These are phyloP conservation scores for Macrolepiota dolichaula DNA, from an alignment of 768 basidiomycete genomes.

Conservation along the genomic window DNA sequence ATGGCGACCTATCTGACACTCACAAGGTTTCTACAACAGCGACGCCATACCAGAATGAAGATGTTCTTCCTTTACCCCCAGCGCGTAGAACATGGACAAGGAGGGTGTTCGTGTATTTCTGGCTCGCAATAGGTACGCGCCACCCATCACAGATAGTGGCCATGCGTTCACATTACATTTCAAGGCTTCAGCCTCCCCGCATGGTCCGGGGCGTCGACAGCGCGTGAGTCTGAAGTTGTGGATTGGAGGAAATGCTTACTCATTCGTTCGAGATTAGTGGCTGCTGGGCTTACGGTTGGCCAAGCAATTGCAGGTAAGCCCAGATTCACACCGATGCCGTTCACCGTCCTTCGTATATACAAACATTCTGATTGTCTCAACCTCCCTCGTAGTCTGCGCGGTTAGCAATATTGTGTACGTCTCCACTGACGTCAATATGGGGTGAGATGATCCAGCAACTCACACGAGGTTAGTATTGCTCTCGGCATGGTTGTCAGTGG, in stretches of 20 bases:
- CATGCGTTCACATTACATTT: neutral
- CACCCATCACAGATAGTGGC: neutral
- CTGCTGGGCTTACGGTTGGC: slow-evolving; percentile 1
- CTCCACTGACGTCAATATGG: neutral
- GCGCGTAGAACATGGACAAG: slow-evolving; percentile 4
- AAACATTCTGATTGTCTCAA: neutral
- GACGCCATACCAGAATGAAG: slow-evolving; percentile 5
- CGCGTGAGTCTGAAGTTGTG: neutral
- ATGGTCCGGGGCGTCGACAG: slow-evolving; percentile 4
- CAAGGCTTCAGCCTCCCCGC: neutral
- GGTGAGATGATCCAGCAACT: neutral
- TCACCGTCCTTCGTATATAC: neutral
- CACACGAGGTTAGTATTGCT: neutral
- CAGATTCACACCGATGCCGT: neutral
- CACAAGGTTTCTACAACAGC: slow-evolving; percentile 1
- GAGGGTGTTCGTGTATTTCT: slow-evolving; percentile 4
- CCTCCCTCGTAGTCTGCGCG: neutral
- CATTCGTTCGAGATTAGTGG: neutral
- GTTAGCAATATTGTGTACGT: slow-evolving; percentile 3
- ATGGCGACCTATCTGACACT: neutral
- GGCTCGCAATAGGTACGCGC: neutral
- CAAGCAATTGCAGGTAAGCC: neutral
- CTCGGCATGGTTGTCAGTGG: slow-evolving; percentile 4
- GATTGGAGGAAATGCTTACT: neutral
- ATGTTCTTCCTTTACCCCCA: neutral